Evolutionary conservation across 1,284 basidiomycete genomes (phyloP), one percentile per base, ranked within the genome.

Genomic region (Cystobasidium pallidum): DNA sequence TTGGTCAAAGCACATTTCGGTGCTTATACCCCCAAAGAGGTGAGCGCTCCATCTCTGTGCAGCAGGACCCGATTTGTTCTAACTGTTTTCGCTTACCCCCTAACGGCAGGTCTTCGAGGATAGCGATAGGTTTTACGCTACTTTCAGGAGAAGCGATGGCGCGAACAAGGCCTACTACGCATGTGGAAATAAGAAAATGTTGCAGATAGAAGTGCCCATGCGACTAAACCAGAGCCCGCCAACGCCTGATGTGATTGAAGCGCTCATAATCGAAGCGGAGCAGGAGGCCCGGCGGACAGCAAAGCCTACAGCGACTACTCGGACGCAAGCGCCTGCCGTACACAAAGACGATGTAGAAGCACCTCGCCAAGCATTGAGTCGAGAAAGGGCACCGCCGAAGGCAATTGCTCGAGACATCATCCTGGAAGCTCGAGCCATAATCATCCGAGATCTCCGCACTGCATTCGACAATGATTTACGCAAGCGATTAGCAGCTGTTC

Each of bases 381-480:
- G 21, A 2, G 49, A 51, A 6, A 26, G n/a, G 6, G 21, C 3
- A 6, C 8, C 49, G 15, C 49, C n/a, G 17, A 15, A 26, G 2
- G 3, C 24, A 24, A 80, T 10, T 6, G 49, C 49, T 6, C 49
- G 49, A 3, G 49, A 51, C 15, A 26, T 51, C 24, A 10, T 51
- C 21, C 26, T 51, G 17, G 49, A 51, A 51, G 49, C 49, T 51
- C 49, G 49, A 51, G 49, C 49, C 21, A 51, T 87, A 59, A 86
- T 93, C 61, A 74, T 88, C 55, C 82, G 82, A 45, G 90, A 93
- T 78, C 82, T 94, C 52, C 82, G 82, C 73, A 81, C 78, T 2
- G 76, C 86, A 62, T 83, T 93, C 64, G 83, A 87, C 80, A 88
- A 86, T 80, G 91, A 93, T 76, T 83, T 93, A 36, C 84, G 84